These are phyloP conservation scores for Pisolithus thermaeus DNA, from an alignment of 1,284 basidiomycete genomes.

Conservation along the genomic window DNA sequence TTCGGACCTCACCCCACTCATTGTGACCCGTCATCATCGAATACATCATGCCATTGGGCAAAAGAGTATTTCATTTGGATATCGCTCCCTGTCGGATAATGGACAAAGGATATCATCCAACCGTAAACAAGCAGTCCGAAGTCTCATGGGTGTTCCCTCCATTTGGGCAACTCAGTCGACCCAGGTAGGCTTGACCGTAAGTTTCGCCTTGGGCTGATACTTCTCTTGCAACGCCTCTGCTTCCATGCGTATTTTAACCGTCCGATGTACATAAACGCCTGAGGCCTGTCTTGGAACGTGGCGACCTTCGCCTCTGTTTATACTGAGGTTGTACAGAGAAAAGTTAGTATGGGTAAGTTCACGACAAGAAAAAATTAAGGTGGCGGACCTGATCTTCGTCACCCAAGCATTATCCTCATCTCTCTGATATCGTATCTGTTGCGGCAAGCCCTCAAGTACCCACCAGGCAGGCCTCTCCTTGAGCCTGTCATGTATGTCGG, in stretches of 20 bases:
- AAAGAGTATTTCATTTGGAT: too few relatives aligned
- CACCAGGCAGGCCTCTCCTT: conserved; percentile 37
- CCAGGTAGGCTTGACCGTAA: conserved; percentile 35
- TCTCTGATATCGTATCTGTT: conserved; percentile 36
- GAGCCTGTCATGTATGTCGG: conserved; percentile 42
- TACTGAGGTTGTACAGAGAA: conserved; percentile 23
- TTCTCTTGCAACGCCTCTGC: conserved; percentile 30
- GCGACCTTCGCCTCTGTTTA: conserved; percentile 44
- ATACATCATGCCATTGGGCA: too few relatives aligned
- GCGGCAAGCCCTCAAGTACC: conserved; percentile 42
- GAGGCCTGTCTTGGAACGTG: conserved; percentile 35
- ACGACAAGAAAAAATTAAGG: background rate
- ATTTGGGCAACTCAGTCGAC: too few relatives aligned
- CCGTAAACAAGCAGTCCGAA: too few relatives aligned
- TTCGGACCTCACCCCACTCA: too few relatives aligned
- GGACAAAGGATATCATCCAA: too few relatives aligned
- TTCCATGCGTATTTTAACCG: conserved; percentile 47
- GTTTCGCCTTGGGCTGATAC: conserved; percentile 41
- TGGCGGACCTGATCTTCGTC: conserved; percentile 30
- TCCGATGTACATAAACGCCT: conserved; percentile 42
- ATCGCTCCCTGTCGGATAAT: too few relatives aligned
- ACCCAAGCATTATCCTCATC: conserved; percentile 34
- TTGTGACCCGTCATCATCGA: too few relatives aligned
- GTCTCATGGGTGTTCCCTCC: too few relatives aligned
- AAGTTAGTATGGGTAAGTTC: conserved; percentile 2